Percentiles rank a stretch among this genome's conserved stretches.
Conservation (phyloP, 495 filamentous ascomycete species). For the Tetracladium marchalianum region DNA sequence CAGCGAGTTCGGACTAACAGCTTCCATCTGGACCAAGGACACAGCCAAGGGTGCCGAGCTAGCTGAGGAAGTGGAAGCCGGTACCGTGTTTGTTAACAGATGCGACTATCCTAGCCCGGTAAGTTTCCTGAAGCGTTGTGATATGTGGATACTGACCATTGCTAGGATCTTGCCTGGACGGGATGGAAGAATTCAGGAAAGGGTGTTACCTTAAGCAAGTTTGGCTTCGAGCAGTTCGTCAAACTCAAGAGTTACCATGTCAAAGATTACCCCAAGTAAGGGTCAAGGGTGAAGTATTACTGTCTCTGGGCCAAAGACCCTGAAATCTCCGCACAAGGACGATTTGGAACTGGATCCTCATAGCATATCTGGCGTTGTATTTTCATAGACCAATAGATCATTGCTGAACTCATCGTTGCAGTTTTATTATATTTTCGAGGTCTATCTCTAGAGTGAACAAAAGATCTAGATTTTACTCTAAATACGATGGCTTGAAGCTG, state of each 20-base stretch:
- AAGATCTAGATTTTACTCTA: too few species aligned
- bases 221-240: constrained; percentile 89
- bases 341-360: too few species aligned
- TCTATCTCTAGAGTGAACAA: too few species aligned
- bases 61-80: constrained; percentile 76
- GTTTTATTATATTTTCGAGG: not conserved
- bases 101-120: constrained; percentile 89
- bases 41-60: constrained; percentile 64
- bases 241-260: constrained; percentile 95
- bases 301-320: too few species aligned
- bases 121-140: constrained; percentile 30
- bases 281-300: not conserved
- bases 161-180: constrained; percentile 90
- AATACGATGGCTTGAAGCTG: too few species aligned
- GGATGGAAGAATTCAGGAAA: constrained; percentile 96
- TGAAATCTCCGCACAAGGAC: too few species aligned
- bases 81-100: constrained; percentile 94
- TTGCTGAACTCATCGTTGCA: not conserved
- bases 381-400: not conserved
- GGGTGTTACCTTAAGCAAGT: constrained; percentile 79
- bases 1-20: constrained; percentile 86
- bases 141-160: not conserved
- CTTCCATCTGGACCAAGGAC: constrained; percentile 98
- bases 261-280: constrained; percentile 70
- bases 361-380: too few species aligned